Conservation (phyloP, 495 filamentous ascomycete species). For the Neurospora tetraspora region DNA sequence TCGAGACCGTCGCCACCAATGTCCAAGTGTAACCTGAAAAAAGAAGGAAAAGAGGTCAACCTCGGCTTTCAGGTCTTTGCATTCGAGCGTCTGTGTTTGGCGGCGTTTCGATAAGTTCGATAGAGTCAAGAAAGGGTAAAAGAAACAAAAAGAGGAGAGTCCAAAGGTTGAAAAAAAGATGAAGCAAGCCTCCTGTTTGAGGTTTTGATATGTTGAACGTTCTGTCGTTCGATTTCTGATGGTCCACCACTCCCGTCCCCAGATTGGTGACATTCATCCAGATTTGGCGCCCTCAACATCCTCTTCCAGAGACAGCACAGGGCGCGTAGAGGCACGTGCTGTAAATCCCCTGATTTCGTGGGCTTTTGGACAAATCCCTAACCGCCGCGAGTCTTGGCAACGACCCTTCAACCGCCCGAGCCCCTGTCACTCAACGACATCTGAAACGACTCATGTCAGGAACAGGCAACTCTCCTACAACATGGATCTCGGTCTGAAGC, state of each 20-base stretch:
- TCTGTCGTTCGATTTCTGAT: background rate
- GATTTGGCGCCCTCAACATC: background rate
- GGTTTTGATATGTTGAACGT: background rate
- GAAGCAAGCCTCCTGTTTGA: background rate
- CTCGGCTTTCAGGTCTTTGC: background rate
- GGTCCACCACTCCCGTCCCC: background rate
- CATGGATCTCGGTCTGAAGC: conserved; percentile 5
- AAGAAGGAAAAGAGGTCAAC: background rate
- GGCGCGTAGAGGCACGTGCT: background rate
- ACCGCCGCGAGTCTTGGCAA: background rate
- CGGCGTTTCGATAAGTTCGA: background rate
- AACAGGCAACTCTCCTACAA: conserved; percentile 20
- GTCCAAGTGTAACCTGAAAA: background rate
- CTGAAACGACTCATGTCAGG: conserved; percentile 33
- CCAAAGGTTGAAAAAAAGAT: background rate
- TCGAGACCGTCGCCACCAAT: background rate
- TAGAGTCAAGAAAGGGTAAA: background rate
- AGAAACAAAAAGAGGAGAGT: background rate
- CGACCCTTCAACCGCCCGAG: background rate
- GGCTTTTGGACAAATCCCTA: background rate
- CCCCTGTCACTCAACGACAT: conserved; percentile 20
- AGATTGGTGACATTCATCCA: background rate
- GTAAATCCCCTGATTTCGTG: background rate
- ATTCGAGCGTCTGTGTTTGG: background rate
- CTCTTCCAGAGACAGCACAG: background rate